phyloP scores from a whole-genome alignment of 2,329 filamentous ascomycete species.

The Aureobasidium zeae region DNA sequence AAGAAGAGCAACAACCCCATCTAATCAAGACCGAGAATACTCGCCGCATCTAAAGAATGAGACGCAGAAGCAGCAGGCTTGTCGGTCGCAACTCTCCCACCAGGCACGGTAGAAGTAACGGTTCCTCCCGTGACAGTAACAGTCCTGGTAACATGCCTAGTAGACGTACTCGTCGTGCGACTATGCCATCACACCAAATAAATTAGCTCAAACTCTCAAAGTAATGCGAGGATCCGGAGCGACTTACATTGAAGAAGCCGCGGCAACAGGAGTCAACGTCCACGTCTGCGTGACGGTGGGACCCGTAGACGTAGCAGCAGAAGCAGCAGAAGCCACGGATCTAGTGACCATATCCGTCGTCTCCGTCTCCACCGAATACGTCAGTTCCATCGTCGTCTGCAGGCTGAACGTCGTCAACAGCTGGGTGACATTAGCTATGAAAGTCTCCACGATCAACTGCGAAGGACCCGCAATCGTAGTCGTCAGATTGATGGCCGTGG shows the following conservation, averaged over 20 bases:
- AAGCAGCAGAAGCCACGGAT: slow-evolving; percentile 17
- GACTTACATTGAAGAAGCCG: slow-evolving; percentile 23
- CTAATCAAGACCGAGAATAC: neutral
- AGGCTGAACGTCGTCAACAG: slow-evolving; percentile 32
- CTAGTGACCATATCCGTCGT: slow-evolving; percentile 24
- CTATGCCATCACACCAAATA: no score
- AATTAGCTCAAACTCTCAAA: neutral
- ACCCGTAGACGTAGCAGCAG: slow-evolving; percentile 24
- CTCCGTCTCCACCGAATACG: slow-evolving; percentile 30
- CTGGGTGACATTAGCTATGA: slow-evolving; percentile 31
- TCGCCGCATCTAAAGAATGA: slow-evolving; percentile 3
- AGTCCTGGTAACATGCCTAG: slow-evolving; percentile 14
- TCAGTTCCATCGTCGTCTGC: slow-evolving; percentile 31
- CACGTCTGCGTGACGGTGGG: slow-evolving; percentile 26
- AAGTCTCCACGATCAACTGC: slow-evolving; percentile 33
- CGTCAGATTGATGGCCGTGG: slow-evolving; percentile 31
- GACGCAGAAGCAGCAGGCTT: neutral
- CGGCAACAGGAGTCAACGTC: slow-evolving; percentile 21
- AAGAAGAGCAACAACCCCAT: neutral
- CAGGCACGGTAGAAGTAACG: neutral
- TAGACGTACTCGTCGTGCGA: slow-evolving; percentile 16
- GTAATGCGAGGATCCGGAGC: neutral
- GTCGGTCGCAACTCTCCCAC: neutral
- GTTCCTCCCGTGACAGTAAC: slow-evolving; percentile 11
- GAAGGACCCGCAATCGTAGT: slow-evolving; percentile 30